Percentiles rank a stretch among this genome's conserved stretches.
phyloP scores from a whole-genome alignment of 805 yeast species.

The Metschnikowia cubensis region DNA sequence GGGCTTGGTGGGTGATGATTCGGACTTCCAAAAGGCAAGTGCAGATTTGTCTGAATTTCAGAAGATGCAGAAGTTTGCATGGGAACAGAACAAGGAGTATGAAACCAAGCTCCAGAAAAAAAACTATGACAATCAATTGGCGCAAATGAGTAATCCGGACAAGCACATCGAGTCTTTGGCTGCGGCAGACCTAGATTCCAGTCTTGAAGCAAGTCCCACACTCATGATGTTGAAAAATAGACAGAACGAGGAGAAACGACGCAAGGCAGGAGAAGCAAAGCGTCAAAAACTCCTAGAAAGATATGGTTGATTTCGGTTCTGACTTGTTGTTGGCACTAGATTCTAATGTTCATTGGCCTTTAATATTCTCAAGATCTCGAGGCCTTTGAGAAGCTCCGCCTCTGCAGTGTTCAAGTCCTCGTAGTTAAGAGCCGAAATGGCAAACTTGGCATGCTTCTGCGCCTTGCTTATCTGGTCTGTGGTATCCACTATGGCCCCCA shows the following conservation, averaged over 20 bases:
- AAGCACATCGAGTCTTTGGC: constrained; percentile 6
- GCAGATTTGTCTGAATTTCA: constrained; percentile 53
- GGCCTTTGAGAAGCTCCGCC: constrained; percentile 52
- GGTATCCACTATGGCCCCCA: constrained; percentile 48
- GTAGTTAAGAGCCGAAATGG: constrained; percentile 73
- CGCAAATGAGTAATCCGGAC: constrained; percentile 11
- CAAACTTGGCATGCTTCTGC: constrained; percentile 70
- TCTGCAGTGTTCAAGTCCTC: constrained; percentile 71
- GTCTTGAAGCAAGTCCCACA: constrained; percentile 38
- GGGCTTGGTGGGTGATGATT: constrained; percentile 17
- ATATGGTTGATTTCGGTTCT: constrained; percentile 8
- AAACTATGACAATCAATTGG: constrained; percentile 11
- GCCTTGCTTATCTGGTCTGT: constrained; percentile 55
- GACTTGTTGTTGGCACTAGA: no score
- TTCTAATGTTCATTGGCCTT: background rate
- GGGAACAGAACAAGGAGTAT: constrained; percentile 28
- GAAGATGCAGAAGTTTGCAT: constrained; percentile 46
- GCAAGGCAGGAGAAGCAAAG: constrained; percentile 11
- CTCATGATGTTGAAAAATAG: constrained; percentile 27
- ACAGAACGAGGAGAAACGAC: constrained; percentile 19
- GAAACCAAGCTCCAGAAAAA: constrained; percentile 12
- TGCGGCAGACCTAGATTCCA: constrained; percentile 25
- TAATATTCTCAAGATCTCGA: constrained; percentile 35
- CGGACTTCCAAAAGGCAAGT: constrained; percentile 31
- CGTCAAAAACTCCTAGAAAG: constrained; percentile 10